Evolutionary conservation across 73 alveolate genomes (phyloP), one percentile per base, ranked within the genome.

Genomic region (Paraurostyla sp.): DNA sequence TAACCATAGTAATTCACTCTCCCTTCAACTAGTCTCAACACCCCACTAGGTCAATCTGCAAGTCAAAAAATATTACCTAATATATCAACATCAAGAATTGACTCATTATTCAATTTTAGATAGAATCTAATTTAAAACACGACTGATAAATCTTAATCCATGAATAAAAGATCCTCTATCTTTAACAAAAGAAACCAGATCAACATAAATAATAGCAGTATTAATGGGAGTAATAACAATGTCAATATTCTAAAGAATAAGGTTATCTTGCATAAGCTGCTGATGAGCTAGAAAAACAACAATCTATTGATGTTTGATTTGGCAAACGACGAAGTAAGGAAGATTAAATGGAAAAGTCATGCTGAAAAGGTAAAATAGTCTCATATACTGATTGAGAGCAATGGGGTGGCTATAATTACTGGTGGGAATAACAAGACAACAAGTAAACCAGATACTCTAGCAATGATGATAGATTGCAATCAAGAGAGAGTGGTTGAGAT

Each of bases 401-500:
- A 27, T 73, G 86, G 86, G n/a, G n/a, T 49, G 6, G 6, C 38
- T 1, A 56, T 73, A 13, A 73, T 73, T 6, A 18, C 65, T 46
- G 86, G 86, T 3, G 86, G 86, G 7, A 73, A 45, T 4, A 35
- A 32, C 30, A 48, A n/a, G 13, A 15, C 25, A 4, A 9, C 7
- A 2, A 36, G n/a, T n/a, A 33, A 73, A 48, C 23, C 46, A 0
- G 4, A n/a, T 16, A 1, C 35, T 7, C 11, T 43, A 49, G 86
- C 71, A 11, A 9, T 45, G 9, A 22, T 73, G 48, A 73, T 73
- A n/a, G 86, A 73, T 25, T 7, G 16, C 15, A 1, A 25, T 23
- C 25, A 73, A 25, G 65, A 73, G 32, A 73, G 86, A 29, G 33
- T 49, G 23, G 46, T 48, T 45, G 86, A 73, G 27, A 43, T 73